Evolutionary conservation across 192 early-diverging fungal species (phyloP), one percentile per base, ranked within the genome.

Genomic region (Podila minutissima): DNA sequence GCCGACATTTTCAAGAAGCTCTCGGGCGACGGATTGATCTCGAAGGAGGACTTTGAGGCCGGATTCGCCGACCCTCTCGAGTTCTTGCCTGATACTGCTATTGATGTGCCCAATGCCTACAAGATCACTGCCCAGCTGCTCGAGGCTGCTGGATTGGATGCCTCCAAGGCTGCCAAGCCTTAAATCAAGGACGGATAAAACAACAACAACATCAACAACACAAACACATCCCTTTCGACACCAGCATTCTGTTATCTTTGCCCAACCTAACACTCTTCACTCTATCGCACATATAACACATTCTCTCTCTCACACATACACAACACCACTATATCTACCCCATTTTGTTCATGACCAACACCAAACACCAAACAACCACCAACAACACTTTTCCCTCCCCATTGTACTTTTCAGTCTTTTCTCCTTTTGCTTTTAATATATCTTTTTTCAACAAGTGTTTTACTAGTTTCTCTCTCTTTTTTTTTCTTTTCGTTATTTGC

Each of bases 31-130:
- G 69, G 69, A 22, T 58, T 88, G 53, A 60, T 94, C n/a, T 72
- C 88, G 48, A 68, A 60, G 24, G 86, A 89, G 53, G 72, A 84
- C 26, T 77, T 89, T 48, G 83, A 92, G 38, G 75, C 72, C 13
- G 90, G 85, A 17, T 85, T 91, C 50, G 75, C 86, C 48, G 84
- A 86, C 60, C 84, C 83, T 38, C 77, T 86, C 72, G 91, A 91
- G 71, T 71, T 86, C 64, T 82, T 94, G 58, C 89, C 92, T 58
- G 96, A 97, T 69, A 82, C 93, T 55, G 88, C 89, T 9, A 84
- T 89, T 53, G 94, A 96, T 78, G 87, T 89, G 4, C 94, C 94
- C 29, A 84, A 89, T 57, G 91, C 89, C 11, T 91, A 88, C 84
- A 86, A 83, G 46, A 88, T 85, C 85, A 85, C 92, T 59, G 92